Evolutionary conservation across 2,329 filamentous ascomycete genomes (phyloP), one percentile per base, ranked within the genome.

Genomic region (Phaeomoniella chlamydospora): DNA sequence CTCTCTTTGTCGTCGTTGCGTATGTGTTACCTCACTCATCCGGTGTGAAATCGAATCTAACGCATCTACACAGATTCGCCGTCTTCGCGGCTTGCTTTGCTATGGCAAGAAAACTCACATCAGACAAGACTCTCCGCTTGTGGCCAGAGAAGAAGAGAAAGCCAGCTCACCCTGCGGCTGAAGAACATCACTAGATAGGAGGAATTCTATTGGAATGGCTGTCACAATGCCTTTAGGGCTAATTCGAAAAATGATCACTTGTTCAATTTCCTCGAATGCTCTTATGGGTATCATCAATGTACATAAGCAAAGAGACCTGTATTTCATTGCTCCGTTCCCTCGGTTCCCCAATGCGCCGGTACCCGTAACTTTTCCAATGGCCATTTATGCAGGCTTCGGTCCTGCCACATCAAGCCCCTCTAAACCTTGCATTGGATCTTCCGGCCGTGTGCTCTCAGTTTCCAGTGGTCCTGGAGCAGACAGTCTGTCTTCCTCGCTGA

Each of bases 391-490:
- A 37, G 72, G 79, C 57, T 83, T 87, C 10, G 90, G 90, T 5
- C 92, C 92, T 37, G 88, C 92, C 49, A 96, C 83, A 58, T 96
- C 92, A 37, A 96, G 65, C 12, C 82, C 84, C 56, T 96, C 87
- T 4, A 98, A 64, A 19, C 87, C 88, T 60, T 94, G 85, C 90
- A 98, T 98, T 3, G 88, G 85, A 61, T 96, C 86, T 48, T 79
- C 73, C 1, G 72, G 69, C 31, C 51, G 67, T 40, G 68, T 64
- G 45, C 70, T 71, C 22, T 63, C 62, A 37, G 58, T 61, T 40
- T 58, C 59, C 44, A 64, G 64, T 34, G 64, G 64, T 45, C 69
- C 63, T 31, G 78, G 74, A 29, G 65, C 62, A 17, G 69, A 75
- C 46, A 72, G 50, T 38, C 70, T 72, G 51, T 90, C 83, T 54